Evolutionary conservation across 2,329 filamentous ascomycete genomes (phyloP), one percentile per base, ranked within the genome.

Genomic region (Pseudofabraea citricarpa): DNA sequence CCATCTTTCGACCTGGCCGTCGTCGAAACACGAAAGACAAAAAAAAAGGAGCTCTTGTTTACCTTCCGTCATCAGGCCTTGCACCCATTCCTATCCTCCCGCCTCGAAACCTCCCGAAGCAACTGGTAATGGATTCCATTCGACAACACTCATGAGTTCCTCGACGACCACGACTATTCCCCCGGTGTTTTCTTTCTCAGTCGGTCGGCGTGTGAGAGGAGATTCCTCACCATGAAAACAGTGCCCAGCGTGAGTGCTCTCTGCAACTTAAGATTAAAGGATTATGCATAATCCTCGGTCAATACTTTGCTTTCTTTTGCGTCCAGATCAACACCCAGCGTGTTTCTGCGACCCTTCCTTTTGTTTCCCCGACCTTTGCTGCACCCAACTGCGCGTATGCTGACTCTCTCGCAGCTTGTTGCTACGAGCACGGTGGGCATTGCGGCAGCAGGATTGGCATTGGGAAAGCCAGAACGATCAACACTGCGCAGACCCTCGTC

Each of bases 401-500:
- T 56, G 39, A 53, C 22, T 37, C 2, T 44, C 43, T 23, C 40
- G 45, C 46, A 64, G 61, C 59, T 64, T 45, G 54, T 64, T 51
- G 61, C 60, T 22, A 58, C 59, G 40, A 63, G 60, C 52, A 63
- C 60, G 21, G 59, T 64, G 35, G 61, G 59, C 27, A 51, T 62
- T 45, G 61, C 60, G 42, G 59, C 57, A 15, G 54, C 56, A 12
- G 60, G 61, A 29, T 46, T 64, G 31, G 58, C 53, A 33, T 53
- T 64, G 18, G 61, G 56, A 37, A 56, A 55, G 45, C 55, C 55
- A 38, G 59, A 62, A 43, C 50, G 36, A 38, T 48, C 54, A 21
- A 39, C 53, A 22, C 42, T 53, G 31, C 39, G 37, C 32, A 55
- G 57, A 38, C 54, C 58, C 27, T 46, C 55, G 12, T 61, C 61